Percentiles rank a stretch among this genome's conserved stretches.
These are phyloP conservation scores for Lentinus polychrous DNA, from an alignment of 1,284 basidiomycete genomes.

Conservation along the genomic window DNA sequence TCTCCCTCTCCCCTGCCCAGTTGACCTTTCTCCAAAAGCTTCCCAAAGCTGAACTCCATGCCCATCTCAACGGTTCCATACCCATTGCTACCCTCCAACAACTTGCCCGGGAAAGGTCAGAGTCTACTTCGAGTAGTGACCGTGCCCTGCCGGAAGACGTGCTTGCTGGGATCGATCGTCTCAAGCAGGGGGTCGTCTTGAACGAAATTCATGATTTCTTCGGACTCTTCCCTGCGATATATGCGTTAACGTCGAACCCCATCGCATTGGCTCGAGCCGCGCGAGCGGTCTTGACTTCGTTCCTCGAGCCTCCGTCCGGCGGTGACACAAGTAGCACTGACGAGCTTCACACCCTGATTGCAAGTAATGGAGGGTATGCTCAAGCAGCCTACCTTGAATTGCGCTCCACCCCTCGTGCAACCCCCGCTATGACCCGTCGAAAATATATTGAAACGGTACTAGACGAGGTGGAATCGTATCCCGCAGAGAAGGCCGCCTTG, in stretches of 20 bases:
- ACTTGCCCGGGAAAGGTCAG: slow-evolving; percentile 46
- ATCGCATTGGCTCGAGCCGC: slow-evolving; percentile 46
- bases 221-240: slow-evolving; percentile 67
- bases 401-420: slow-evolving; percentile 61
- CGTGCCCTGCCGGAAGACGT: slow-evolving; percentile 26
- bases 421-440: slow-evolving; percentile 44
- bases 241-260: slow-evolving; percentile 62
- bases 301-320: slow-evolving; percentile 35
- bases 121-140: slow-evolving; percentile 7
- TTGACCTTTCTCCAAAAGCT: slow-evolving; percentile 51
- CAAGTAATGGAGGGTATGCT: slow-evolving; percentile 26
- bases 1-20: slow-evolving; percentile 43
- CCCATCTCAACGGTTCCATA: slow-evolving; percentile 79
- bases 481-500: slow-evolving; percentile 41
- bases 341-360: too few species aligned
- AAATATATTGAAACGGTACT: slow-evolving; percentile 61
- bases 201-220: slow-evolving; percentile 65
- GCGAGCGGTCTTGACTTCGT: slow-evolving; percentile 53
- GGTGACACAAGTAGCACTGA: too few species aligned
- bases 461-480: slow-evolving; percentile 55
- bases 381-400: slow-evolving; percentile 71
- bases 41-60: slow-evolving; percentile 78
- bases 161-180: slow-evolving; percentile 35
- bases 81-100: slow-evolving; percentile 58
- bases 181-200: slow-evolving; percentile 47